These are phyloP conservation scores for Aspergillus uvarum DNA, from an alignment of 2,329 filamentous ascomycete genomes.

Conservation along the genomic window DNA sequence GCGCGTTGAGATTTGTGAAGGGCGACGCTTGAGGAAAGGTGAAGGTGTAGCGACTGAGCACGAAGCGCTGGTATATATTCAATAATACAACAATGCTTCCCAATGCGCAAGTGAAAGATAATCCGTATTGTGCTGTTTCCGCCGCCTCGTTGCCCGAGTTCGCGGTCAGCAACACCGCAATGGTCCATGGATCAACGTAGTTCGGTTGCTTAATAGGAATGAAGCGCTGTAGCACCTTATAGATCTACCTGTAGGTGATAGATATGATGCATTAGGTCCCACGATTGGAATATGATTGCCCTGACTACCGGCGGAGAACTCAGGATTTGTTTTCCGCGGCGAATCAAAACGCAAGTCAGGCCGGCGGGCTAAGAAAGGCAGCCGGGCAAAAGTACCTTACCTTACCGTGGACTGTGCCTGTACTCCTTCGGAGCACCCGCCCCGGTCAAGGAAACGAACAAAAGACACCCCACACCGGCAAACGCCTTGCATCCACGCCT, in stretches of 20 bases:
- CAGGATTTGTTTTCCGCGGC: neutral
- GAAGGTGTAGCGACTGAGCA: neutral
- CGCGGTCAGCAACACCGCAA: too few relatives aligned
- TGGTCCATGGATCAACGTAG: too few relatives aligned
- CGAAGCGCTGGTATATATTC: too few relatives aligned
- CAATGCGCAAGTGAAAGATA: too few relatives aligned
- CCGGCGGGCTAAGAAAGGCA: neutral
- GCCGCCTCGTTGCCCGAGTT: too few relatives aligned
- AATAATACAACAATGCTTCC: too few relatives aligned
- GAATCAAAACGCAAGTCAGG: neutral
- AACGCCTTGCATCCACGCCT: neutral
- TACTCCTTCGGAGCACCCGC: too few relatives aligned
- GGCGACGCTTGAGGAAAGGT: slow-evolving; percentile 37
- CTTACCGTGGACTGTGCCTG: too few relatives aligned
- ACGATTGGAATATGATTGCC: neutral
- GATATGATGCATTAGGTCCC: neutral
- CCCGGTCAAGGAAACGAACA: neutral
- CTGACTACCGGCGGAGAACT: neutral
- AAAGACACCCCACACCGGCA: neutral
- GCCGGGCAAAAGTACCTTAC: neutral
- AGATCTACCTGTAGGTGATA: neutral
- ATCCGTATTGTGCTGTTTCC: too few relatives aligned
- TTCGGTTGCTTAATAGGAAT: neutral
- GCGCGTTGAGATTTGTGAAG: slow-evolving; percentile 38
- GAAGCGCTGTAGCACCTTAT: neutral